Base-by-base conservation (phyloP, 2,329 filamentous ascomycete genomes). In the Aotearoamyces nothofagi region DNA sequence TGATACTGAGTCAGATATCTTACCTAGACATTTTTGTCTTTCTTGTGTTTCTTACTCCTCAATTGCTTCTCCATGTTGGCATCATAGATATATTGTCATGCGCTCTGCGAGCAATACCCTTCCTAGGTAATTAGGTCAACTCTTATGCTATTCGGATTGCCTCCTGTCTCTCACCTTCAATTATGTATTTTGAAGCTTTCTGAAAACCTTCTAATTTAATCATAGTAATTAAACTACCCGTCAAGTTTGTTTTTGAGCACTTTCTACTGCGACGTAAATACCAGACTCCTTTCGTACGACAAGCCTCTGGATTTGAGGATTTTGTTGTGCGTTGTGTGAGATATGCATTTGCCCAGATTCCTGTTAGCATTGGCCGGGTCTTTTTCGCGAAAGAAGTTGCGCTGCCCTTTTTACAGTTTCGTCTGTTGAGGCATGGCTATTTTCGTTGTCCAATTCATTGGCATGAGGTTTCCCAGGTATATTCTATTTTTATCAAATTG, bases 371-470 rank as follows among this genome's bases (percentile, higher is more conserved):
- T 15, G 75, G 74, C 4, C 64, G 75, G 22, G 72, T 86, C 10
- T 87, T 90, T 59, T 82, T 90, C 49, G 77, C 72, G 5, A 82
- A 76, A 53, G 50, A 57, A 17, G 78, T 90, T 7, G 67, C 77
- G 1, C 48, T 82, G 27, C 79, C 80, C 0, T 87, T 87, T 48
- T 50, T 86, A 33, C 60, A 66, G 27, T 90, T 80, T 53, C 70
- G 81, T 19, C 73, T 86, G 68, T 50, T 83, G 26, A 63, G 79
- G 13, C 75, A 84, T 52, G 78, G 80, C 14, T 67, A 72, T 45
- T 33, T 73, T 15, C 61, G 54, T 26, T 68, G 60, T 15, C 75
- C 75, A 1, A 60, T 79, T 5, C 59, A 64, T 36, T 83, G 78
- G 71, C 57, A 57, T 20, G 77, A 72, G 35, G 52, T 72, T 29